phyloP scores from a whole-genome alignment of 2,329 filamentous ascomycete genomes.

The Tolypocladium sp. region DNA sequence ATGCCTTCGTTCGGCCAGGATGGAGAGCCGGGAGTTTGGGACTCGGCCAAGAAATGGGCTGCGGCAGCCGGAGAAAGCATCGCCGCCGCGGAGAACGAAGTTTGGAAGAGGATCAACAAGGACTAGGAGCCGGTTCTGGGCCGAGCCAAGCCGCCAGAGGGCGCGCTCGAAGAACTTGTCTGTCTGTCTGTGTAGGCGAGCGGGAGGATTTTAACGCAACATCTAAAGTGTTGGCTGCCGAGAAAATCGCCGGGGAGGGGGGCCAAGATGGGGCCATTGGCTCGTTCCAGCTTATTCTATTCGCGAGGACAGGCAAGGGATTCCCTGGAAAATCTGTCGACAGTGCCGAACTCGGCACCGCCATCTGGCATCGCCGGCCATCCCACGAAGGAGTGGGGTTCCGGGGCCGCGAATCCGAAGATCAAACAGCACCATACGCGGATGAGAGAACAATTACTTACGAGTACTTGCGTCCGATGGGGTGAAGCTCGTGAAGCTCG shows the following conservation, averaged over 20 bases:
- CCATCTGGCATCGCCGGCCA: background rate
- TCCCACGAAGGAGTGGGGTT: background rate
- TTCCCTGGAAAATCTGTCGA: background rate
- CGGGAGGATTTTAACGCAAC: background rate
- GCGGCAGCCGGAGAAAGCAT: conserved; percentile 47
- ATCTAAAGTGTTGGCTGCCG: background rate
- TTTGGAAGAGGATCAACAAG: conserved; percentile 57
- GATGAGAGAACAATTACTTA: background rate
- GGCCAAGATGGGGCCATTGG: background rate
- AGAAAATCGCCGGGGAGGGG: background rate
- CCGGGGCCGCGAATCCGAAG: background rate
- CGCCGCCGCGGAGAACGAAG: conserved; percentile 48
- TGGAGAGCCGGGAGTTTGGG: conserved; percentile 41
- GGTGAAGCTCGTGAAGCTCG: background rate
- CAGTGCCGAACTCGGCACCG: background rate
- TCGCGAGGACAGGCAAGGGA: background rate
- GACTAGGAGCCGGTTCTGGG: conserved; percentile 20
- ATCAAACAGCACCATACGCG: background rate
- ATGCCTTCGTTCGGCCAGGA: conserved; percentile 14
- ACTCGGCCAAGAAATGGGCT: conserved; percentile 48
- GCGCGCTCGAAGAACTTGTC: background rate
- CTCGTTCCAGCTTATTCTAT: background rate
- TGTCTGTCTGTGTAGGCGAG: background rate
- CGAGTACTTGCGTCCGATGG: background rate
- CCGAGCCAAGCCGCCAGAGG: background rate